Evolutionary conservation across 352 stramenopile genomes (phyloP).

Genomic region (Phytophthora palmivora): DNA sequence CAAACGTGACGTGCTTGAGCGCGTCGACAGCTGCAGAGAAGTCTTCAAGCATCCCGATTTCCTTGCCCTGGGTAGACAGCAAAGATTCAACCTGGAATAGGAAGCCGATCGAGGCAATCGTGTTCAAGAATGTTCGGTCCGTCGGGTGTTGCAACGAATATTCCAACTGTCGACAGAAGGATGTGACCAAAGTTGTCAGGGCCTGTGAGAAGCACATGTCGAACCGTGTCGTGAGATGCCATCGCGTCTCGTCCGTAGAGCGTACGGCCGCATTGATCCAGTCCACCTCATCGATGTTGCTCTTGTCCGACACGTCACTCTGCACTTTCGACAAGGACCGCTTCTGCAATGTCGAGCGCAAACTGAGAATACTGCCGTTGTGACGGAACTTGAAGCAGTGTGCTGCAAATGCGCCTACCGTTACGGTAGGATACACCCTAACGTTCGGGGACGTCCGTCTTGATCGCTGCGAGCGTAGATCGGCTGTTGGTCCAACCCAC

Average conservation of each 20-base stretch:
- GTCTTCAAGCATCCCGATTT: constrained; percentile 96
- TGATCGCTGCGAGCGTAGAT: constrained; percentile 72
- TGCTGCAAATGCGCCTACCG: constrained; percentile 80
- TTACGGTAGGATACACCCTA: constrained; percentile 74
- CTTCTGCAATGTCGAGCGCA: constrained; percentile 68
- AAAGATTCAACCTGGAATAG: constrained; percentile 93
- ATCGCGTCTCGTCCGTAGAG: constrained; percentile 67
- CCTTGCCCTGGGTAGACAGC: constrained; percentile 94
- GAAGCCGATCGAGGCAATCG: constrained; percentile 78
- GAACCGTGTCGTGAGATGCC: constrained; percentile 78
- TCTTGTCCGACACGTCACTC: constrained; percentile 53
- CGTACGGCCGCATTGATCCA: constrained; percentile 65
- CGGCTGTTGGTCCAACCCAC: constrained; percentile 76
- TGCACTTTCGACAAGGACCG: constrained; percentile 55
- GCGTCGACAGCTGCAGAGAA: constrained; percentile 82
- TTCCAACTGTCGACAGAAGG: constrained; percentile 79
- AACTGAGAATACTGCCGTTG: constrained; percentile 69
- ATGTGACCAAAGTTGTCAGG: constrained; percentile 71
- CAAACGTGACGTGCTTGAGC: constrained; percentile 73
- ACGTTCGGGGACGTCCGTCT: constrained; percentile 67
- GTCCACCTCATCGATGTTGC: constrained; percentile 39
- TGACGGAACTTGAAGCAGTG: constrained; percentile 88
- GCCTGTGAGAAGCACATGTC: constrained; percentile 87
- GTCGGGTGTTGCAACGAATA: constrained; percentile 70
- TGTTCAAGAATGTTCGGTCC: constrained; percentile 60